A percentile compares a stretch with the other conserved stretches of the same genome.
Evolutionary conservation across 2,329 filamentous ascomycete genomes (phyloP).

Genomic region (Aspergillus clavatus): DNA sequence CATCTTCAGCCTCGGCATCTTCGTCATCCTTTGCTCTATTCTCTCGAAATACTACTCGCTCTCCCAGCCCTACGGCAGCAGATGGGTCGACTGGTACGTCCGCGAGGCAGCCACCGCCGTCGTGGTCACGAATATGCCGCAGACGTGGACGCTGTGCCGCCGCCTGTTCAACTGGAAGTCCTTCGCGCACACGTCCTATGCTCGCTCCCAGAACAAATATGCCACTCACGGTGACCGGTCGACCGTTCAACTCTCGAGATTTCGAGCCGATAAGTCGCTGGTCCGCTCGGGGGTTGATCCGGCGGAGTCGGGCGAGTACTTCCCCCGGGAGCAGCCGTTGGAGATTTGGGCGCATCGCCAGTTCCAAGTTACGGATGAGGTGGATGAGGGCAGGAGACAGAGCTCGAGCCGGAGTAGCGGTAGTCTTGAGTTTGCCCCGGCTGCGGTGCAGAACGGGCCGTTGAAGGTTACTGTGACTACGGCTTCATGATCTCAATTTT

Average conservation of each 20-base stretch:
- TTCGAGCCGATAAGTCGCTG: conserved; percentile 9
- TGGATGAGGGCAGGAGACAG: conserved; percentile 1
- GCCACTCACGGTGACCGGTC: conserved; percentile 7
- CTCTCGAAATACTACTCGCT: conserved; percentile 61
- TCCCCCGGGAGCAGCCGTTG: conserved; percentile 6
- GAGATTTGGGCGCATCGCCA: conserved; percentile 18
- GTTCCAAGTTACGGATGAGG: conserved; percentile 17
- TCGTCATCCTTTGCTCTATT: conserved; percentile 54
- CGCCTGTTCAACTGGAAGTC: conserved; percentile 38
- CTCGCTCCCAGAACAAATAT: conserved; percentile 9
- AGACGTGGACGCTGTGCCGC: conserved; percentile 55
- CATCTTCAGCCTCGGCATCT: conserved; percentile 54
- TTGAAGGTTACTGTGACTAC: conserved; percentile 2
- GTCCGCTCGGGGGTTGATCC: conserved; percentile 5
- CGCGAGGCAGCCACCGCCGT: conserved; percentile 57
- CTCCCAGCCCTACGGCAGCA: conserved; percentile 49
- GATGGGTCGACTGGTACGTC: conserved; percentile 59
- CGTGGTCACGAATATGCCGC: conserved; percentile 57
- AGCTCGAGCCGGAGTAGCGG: conserved; percentile 4
- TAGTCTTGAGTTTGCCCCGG: conserved; percentile 5
- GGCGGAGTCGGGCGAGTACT: conserved; percentile 9
- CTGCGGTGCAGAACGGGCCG: background rate
- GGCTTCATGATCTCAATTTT: background rate
- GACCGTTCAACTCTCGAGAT: conserved; percentile 10
- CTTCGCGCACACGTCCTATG: conserved; percentile 20